Evolutionary conservation across 2,329 filamentous ascomycete species (phyloP).

Genomic region (Ophiostoma populinum): DNA sequence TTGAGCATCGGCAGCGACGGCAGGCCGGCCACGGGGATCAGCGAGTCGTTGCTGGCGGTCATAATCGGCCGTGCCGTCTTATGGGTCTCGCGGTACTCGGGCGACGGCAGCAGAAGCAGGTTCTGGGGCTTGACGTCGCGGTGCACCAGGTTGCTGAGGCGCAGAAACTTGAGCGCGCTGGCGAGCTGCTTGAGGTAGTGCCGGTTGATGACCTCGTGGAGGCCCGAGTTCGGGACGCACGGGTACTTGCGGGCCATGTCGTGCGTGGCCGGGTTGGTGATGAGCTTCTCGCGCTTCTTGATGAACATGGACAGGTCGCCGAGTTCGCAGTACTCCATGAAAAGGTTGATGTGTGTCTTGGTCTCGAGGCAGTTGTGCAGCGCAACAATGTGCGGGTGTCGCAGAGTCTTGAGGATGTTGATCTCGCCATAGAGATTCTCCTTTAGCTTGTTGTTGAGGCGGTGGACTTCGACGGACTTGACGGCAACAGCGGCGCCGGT

Average conservation of each 20-base stretch:
- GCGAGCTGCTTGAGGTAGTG: slow-evolving; percentile 93
- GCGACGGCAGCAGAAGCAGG: slow-evolving; percentile 70
- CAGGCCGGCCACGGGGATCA: slow-evolving; percentile 66
- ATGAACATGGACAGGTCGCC: slow-evolving; percentile 92
- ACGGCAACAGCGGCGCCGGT: slow-evolving; percentile 75
- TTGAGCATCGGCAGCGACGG: slow-evolving; percentile 87
- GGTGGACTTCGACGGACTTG: slow-evolving; percentile 84
- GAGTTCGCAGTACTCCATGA: slow-evolving; percentile 97
- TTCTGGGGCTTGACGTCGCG: slow-evolving; percentile 97
- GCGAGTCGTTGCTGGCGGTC: slow-evolving; percentile 58
- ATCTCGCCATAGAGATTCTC: slow-evolving; percentile 95
- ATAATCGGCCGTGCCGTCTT: slow-evolving; percentile 53
- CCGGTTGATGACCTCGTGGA: slow-evolving; percentile 89
- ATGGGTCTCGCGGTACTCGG: slow-evolving; percentile 46
- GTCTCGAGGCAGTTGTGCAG: slow-evolving; percentile 90
- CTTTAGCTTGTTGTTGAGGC: slow-evolving; percentile 88
- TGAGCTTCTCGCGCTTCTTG: slow-evolving; percentile 74
- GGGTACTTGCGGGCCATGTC: slow-evolving; percentile 93
- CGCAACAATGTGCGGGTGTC: slow-evolving; percentile 92
- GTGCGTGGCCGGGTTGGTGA: slow-evolving; percentile 61
- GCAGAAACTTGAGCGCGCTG: slow-evolving; percentile 79
- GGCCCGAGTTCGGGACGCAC: slow-evolving; percentile 61
- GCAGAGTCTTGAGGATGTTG: slow-evolving; percentile 79
- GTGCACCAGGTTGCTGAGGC: slow-evolving; percentile 75
- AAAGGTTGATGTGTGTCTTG: slow-evolving; percentile 74